Evolutionary conservation across 257 asterid species (phyloP), one percentile per base, ranked within the genome.

Genomic region (Salvia hispanica): DNA sequence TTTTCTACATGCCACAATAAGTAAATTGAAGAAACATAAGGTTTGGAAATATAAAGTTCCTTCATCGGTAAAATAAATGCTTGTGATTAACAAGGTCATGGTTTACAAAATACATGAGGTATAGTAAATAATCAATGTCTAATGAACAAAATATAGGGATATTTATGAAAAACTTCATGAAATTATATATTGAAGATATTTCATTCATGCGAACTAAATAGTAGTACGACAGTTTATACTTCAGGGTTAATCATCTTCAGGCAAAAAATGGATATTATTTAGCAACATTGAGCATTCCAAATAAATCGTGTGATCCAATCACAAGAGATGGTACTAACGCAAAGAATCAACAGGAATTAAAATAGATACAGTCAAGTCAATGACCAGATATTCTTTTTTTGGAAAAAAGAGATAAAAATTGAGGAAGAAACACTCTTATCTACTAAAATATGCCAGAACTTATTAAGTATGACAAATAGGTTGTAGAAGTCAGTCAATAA

Each of bases 1-100:
- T 70, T 85, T 81, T 82, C 99, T 93, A 71, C 73, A 83, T 70
- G 44, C 72, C 80, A 82, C 60, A 60, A 72, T 28, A 73, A 14
- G 56, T 28, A 64, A 71, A 76, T 63, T 14, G 64, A 73, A 25
- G 42, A 64, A 55, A 61, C 8, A 70, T 65, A 46, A 59, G 74
- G 52, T 52, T 45, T 58, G 60, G 40, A 47, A 52, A 9, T 56
- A 21, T 47, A 72, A 37, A 74, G 61, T 36, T 57, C 60, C 28
- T 39, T 62, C 51, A 54, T 66, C 74, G 65, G 61, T 13, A 58
- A 72, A 33, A 60, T 8, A 48, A 56, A 8, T 25, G 14, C 40
- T 25, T 18, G 33, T 50, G 16, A 47, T 62, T 37, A 42, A 53
- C 57, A 46, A 45, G 15, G 37, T 28, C 47, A 40, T 55, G 15